Base-by-base conservation (phyloP, 2,329 filamentous ascomycete genomes). In the Coleophoma eucalyptorum region DNA sequence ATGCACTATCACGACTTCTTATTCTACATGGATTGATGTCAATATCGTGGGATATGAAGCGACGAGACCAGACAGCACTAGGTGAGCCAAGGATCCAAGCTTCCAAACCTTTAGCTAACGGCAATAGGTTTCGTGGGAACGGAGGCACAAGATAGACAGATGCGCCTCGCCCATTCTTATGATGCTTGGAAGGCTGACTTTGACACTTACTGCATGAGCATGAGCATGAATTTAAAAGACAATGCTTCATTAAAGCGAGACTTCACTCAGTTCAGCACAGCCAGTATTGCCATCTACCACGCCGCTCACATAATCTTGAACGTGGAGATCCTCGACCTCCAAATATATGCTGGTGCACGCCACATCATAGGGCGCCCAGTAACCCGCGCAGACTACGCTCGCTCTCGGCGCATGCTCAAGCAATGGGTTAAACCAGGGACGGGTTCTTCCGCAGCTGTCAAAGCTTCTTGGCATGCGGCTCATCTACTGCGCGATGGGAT, bases 11-110 rank as follows among this genome's bases (percentile, higher is more conserved):
- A 0, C 69, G 79, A 0, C 65, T 80, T 0, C 65, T 85, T 1
- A 63, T 85, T 1, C 67, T 85, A 0, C 81, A 85, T 44, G 82
- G 81, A 0, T 65, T 85, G 1, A 84, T 86, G 80, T 82, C 79
- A 0, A 72, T 85, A 3, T 75, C 76, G 2, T 83, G 81, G 72
- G 81, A 85, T 51, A 77, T 86, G 69, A 77, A 80, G 46, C 70
- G 82, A 1, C 70, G 82, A 6, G 82, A 85, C 50, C 81, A 85
- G 58, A 84, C 81, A 0, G 77, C 78, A 0, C 71, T 85, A 0
- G 78, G 79, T 67, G 72, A 13, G 62, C 68, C 12, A 56, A 59
- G 11, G 57, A 58, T 12, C 51, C 4, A 21, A 56, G 54, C 5
- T 12, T 21, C 20, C 43, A 12, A 31, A n/a, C 20, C 20, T 26